phyloP scores from a whole-genome alignment of 2,329 filamentous ascomycete genomes.

The Hypomyces perniciosus region DNA sequence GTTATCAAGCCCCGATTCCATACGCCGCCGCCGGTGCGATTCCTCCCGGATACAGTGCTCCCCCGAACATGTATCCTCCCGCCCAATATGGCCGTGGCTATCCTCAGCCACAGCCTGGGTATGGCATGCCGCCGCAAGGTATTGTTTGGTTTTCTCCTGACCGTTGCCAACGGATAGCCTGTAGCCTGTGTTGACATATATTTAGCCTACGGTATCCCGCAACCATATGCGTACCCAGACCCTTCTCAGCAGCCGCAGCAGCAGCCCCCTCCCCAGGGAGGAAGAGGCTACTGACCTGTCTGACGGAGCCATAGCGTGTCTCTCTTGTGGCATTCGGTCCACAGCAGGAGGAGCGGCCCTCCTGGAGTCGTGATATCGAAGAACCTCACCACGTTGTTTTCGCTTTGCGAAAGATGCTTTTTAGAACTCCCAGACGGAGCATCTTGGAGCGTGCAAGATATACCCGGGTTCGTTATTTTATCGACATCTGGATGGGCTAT shows the following conservation, averaged over 20 bases:
- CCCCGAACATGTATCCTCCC: constrained; percentile 33
- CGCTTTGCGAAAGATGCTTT: constrained; percentile 9
- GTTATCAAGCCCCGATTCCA: constrained; percentile 37
- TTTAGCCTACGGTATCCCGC: constrained; percentile 32
- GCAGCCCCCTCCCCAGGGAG: constrained; percentile 18
- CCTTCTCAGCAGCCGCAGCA: constrained; percentile 19
- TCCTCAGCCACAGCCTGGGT: constrained; percentile 28
- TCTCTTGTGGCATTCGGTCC: constrained; percentile 1
- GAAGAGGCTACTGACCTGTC: constrained; percentile 17
- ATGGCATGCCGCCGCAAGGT: constrained; percentile 38
- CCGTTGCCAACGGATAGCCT: not conserved
- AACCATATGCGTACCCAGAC: constrained; percentile 38
- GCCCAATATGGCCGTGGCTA: constrained; percentile 35
- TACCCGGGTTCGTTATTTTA: constrained; percentile 17
- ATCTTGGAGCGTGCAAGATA: constrained; percentile 14
- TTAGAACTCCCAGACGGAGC: constrained; percentile 9
- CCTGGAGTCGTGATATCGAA: constrained; percentile 7
- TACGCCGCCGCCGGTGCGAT: constrained; percentile 28
- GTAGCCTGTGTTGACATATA: not conserved
- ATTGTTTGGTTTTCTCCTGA: constrained; percentile 9
- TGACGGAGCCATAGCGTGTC: constrained; percentile 1
- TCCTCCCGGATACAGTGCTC: constrained; percentile 30
- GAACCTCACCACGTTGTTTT: constrained; percentile 5
- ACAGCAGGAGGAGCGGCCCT: not conserved
- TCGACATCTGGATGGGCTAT: constrained; percentile 15